phyloP scores from a whole-genome alignment of 139 green algal genomes.

The Picochlorum sp. region DNA sequence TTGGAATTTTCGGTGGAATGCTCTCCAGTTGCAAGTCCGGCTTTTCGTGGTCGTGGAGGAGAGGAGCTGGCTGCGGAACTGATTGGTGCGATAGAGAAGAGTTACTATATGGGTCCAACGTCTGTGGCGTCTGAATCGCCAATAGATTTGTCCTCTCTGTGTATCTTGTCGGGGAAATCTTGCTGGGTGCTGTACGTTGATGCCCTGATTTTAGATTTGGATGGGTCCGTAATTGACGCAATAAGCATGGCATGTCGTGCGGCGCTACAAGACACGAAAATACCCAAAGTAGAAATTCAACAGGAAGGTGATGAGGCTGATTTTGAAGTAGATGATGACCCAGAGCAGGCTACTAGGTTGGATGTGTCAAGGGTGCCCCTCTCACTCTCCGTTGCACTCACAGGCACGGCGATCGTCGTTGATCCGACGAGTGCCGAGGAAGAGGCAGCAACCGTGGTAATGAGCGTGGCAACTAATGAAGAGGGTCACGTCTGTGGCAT shows the following conservation, averaged over 20 bases:
- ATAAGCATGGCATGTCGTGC: constrained; percentile 51
- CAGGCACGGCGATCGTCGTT: not conserved
- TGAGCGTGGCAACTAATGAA: constrained; percentile 25
- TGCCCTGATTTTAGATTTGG: constrained; percentile 65
- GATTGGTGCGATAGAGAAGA: constrained; percentile 35
- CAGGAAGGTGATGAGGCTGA: constrained; percentile 7
- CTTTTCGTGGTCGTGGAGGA: constrained; percentile 57
- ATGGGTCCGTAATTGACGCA: constrained; percentile 71
- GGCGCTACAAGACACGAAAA: not conserved
- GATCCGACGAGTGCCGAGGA: constrained; percentile 7
- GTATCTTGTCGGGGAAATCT: constrained; percentile 61
- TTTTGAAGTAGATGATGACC: constrained; percentile 14
- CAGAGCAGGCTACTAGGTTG: not conserved
- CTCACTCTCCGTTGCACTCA: not conserved
- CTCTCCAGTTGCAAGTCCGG: constrained; percentile 57
- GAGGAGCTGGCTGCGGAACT: constrained; percentile 53
- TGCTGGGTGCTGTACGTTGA: constrained; percentile 79
- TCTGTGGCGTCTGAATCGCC: not conserved
- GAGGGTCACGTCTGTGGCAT: constrained; percentile 20
- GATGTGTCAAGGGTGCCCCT: constrained; percentile 2
- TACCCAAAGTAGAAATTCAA: constrained; percentile 6
- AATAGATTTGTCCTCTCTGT: constrained; percentile 44
- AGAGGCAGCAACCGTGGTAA: not conserved
- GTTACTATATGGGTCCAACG: constrained; percentile 5
- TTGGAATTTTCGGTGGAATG: constrained; percentile 59